Evolutionary conservation across 768 basidiomycete genomes (phyloP).

Genomic region (Podaxis sp.): DNA sequence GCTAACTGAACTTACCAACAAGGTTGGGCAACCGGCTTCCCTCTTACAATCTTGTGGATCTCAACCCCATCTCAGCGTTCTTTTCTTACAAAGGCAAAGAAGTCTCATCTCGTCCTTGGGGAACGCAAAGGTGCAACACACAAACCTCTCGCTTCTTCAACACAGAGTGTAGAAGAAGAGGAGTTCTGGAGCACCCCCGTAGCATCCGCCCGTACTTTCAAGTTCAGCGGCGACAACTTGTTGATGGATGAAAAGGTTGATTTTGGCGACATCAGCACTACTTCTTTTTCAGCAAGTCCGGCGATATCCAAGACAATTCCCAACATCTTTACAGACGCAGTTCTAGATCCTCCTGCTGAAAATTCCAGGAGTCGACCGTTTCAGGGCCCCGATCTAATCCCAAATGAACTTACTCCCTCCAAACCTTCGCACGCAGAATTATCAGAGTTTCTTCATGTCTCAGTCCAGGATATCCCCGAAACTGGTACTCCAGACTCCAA

Average conservation of each 20-base stretch:
- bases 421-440: background rate
- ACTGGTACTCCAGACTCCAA: background rate
- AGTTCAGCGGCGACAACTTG: conserved; percentile 55
- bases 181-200: conserved; percentile 64
- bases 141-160: conserved; percentile 22
- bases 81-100: background rate
- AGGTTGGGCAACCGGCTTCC: conserved; percentile 23
- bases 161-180: conserved; percentile 36
- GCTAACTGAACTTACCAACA: conserved; percentile 35
- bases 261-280: conserved; percentile 45
- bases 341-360: background rate
- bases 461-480: background rate
- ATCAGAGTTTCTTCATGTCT: background rate
- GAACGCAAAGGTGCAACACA: background rate
- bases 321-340: background rate
- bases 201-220: conserved; percentile 48
- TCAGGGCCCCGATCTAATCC: background rate
- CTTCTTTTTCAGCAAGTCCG: conserved; percentile 33
- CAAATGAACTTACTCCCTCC: background rate
- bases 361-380: background rate
- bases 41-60: background rate
- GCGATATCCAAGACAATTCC: background rate
- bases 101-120: conserved; percentile 9
- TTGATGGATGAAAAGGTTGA: conserved; percentile 62
- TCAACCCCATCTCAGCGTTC: conserved; percentile 8